Conservation (phyloP, 306 rosid species). For the Quercus wislizeni region DNA sequence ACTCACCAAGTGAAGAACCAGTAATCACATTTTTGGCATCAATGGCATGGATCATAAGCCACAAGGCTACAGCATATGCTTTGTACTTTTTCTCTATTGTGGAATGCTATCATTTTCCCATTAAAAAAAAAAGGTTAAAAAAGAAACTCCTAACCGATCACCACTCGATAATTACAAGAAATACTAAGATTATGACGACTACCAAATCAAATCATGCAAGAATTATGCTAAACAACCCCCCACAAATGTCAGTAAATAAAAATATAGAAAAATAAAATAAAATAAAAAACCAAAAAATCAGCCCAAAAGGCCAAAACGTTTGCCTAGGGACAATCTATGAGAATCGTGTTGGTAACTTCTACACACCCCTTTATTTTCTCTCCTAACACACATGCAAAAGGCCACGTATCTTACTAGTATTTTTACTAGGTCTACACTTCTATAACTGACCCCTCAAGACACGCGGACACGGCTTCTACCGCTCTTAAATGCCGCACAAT, state of each 20-base stretch:
- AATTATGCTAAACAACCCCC: no score
- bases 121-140: background rate
- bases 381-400: background rate
- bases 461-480: constrained; percentile 19
- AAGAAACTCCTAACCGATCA: background rate
- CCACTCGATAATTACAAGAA: background rate
- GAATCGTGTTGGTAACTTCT: constrained; percentile 13
- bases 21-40: no score
- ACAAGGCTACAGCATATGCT: background rate
- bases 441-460: constrained; percentile 2
- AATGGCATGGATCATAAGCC: no score
- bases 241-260: no score
- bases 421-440: background rate
- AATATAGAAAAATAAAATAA: background rate
- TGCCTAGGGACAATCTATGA: constrained; percentile 14
- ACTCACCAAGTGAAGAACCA: no score
- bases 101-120: background rate
- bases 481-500: constrained; percentile 14
- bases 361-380: constrained; percentile 4
- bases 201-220: no score
- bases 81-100: background rate
- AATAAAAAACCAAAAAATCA: no score
- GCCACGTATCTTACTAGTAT: background rate
- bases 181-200: no score
- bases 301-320: no score